Evolutionary conservation across 2,329 filamentous ascomycete genomes (phyloP).

Genomic region (Cladophialophora carrionii): DNA sequence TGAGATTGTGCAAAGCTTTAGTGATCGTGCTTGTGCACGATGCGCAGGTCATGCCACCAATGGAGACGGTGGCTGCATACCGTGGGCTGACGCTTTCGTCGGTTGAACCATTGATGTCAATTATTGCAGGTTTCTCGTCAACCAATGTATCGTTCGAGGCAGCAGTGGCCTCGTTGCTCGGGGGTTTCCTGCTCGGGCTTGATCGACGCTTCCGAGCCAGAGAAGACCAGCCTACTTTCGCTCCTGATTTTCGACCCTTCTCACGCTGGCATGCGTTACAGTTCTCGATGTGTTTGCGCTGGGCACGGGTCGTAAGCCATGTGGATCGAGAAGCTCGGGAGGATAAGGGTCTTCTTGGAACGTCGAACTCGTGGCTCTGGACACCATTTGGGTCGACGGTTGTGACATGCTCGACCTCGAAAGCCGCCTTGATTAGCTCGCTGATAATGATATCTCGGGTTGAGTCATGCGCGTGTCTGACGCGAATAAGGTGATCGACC

Average conservation of each 20-base stretch:
- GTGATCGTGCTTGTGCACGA: constrained; percentile 68
- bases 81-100: constrained; percentile 8
- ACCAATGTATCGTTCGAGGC: constrained; percentile 21
- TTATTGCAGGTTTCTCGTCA: constrained; percentile 20
- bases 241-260: constrained; percentile 38
- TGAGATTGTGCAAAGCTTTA: constrained; percentile 59
- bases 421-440: constrained; percentile 50
- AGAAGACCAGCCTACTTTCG: constrained; percentile 30
- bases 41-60: constrained; percentile 75
- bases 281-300: constrained; percentile 52
- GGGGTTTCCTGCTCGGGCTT: not conserved
- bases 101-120: constrained; percentile 22
- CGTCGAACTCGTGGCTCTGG: constrained; percentile 45
- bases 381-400: constrained; percentile 44
- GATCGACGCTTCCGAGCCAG: constrained; percentile 19
- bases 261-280: constrained; percentile 56
- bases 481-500: constrained; percentile 50
- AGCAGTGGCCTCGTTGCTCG: constrained; percentile 21
- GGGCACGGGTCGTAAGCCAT: constrained; percentile 35
- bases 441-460: constrained; percentile 44
- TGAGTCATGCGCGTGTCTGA: constrained; percentile 44
- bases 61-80: constrained; percentile 46
- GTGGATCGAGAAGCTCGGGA: constrained; percentile 21
- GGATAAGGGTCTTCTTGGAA: constrained; percentile 28
- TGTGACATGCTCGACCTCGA: constrained; percentile 52